phyloP scores from a whole-genome alignment of 2,329 filamentous ascomycete genomes.

The Fusarium duplospermum region DNA sequence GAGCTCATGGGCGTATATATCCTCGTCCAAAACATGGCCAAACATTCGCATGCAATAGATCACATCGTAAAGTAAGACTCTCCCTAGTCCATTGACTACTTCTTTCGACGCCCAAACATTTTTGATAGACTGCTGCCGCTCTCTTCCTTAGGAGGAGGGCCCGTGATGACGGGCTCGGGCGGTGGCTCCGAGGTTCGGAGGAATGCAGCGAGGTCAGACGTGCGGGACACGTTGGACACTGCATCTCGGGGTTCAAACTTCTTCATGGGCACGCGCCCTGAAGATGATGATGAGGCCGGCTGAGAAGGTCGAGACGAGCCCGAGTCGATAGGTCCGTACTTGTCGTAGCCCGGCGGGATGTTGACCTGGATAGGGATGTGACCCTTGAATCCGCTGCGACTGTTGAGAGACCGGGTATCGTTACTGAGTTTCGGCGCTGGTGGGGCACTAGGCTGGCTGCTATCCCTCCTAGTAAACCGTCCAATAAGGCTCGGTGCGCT shows the following conservation, averaged over 20 bases:
- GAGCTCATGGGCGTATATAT: constrained; percentile 42
- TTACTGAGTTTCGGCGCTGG: constrained; percentile 41
- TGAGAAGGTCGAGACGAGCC: constrained; percentile 33
- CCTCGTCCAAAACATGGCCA: constrained; percentile 28
- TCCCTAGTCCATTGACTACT: constrained; percentile 50
- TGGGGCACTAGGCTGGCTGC: constrained; percentile 45
- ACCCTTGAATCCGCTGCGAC: constrained; percentile 53
- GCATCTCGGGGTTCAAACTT: constrained; percentile 69
- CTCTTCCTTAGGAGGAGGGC: constrained; percentile 49
- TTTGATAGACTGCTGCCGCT: constrained; percentile 57
- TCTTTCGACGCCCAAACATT: constrained; percentile 64
- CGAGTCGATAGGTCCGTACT: constrained; percentile 50
- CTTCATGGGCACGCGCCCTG: constrained; percentile 64
- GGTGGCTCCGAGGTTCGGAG: constrained; percentile 76
- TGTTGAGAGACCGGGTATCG: constrained; percentile 52
- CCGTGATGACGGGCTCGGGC: constrained; percentile 48
- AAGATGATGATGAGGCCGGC: constrained; percentile 42
- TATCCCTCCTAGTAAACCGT: constrained; percentile 60
- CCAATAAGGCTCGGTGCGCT: constrained; percentile 72
- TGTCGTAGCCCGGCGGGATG: constrained; percentile 59
- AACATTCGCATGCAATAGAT: constrained; percentile 23
- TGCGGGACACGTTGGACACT: constrained; percentile 62
- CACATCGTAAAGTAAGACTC: constrained; percentile 19
- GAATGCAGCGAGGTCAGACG: constrained; percentile 79
- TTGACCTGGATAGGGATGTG: constrained; percentile 67